Evolutionary conservation across 495 filamentous ascomycete species (phyloP).

Genomic region (Coniosporium apollinis): DNA sequence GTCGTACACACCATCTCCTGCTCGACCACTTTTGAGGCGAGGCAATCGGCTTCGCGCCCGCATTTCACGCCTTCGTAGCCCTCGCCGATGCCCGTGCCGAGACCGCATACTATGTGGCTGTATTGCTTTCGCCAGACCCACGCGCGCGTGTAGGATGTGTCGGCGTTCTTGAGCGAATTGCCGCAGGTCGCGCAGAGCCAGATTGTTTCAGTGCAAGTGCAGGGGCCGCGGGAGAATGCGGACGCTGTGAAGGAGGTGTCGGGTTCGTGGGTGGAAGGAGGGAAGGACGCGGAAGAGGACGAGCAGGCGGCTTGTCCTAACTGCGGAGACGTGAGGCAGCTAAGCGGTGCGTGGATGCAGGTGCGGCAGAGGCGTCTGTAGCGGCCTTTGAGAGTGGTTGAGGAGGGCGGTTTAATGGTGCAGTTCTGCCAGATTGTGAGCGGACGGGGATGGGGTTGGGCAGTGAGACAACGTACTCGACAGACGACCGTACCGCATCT

Average conservation of each 20-base stretch:
- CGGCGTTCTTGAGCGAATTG: conserved; percentile 43
- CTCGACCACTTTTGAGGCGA: conserved; percentile 55
- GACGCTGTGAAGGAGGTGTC: conserved; percentile 23
- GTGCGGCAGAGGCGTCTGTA: conserved; percentile 62
- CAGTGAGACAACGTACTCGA: conserved; percentile 36
- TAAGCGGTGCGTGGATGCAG: conserved; percentile 45
- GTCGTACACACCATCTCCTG: conserved; percentile 66
- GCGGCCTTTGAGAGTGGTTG: conserved; percentile 42
- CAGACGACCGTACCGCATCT: conserved; percentile 62
- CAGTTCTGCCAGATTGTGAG: conserved; percentile 47
- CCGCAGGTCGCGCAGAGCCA: conserved; percentile 78
- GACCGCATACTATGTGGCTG: conserved; percentile 56
- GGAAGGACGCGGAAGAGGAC: neutral
- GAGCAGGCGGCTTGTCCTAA: neutral
- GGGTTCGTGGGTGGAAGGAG: neutral
- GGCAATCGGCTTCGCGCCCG: conserved; percentile 51
- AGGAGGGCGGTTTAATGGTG: conserved; percentile 55
- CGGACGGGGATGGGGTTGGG: neutral
- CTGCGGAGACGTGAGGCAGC: neutral
- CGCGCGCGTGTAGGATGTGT: conserved; percentile 60
- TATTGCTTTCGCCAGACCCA: conserved; percentile 88
- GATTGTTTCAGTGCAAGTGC: conserved; percentile 47
- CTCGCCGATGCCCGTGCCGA: conserved; percentile 77
- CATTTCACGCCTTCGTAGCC: conserved; percentile 76
- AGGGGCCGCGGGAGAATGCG: conserved; percentile 42